Base-by-base conservation (phyloP, 1,284 basidiomycete genomes). In the Apiotrichum porosum region DNA sequence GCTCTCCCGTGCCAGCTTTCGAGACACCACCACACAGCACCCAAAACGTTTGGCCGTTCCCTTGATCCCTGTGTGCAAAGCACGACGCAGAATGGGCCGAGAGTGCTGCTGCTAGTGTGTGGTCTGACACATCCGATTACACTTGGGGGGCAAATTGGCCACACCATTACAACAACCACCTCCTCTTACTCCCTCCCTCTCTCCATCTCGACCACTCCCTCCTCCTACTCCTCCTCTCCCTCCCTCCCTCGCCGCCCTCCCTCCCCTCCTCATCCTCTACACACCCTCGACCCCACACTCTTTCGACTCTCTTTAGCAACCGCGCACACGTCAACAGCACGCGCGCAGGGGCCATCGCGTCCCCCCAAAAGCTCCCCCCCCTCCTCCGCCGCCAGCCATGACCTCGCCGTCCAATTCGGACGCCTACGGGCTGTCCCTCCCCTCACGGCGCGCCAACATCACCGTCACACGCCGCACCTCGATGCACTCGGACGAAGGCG, bases 341-440 rank as follows among this genome's bases (percentile, higher is more conserved):
- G 26, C 31, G 34, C 34, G 19, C 13, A 36, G 35, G 35, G 35
- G 35, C 35, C n/a, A n/a, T n/a, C n/a, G n/a, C n/a, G n/a, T n/a
- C n/a, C n/a, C n/a, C n/a, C n/a, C n/a, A n/a, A n/a, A 21, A 10
- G 17, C 35, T 18, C 26, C 9, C 22, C n/a, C 38, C 26, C 5
- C 34, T 13, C 18, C 34, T 6, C 9, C 34, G 19, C 34, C 17
- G 12, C 17, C 18, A 21, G n/a, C 38, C 31, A 54, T 54, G 52
- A 33, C 37, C 23, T 52, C 50, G 6, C 50, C 50, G 34, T 36
- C 45, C 41, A 36, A 36, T 31, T 43, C 43, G 24, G 45, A 51
- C 28, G 42, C 45, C 12, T 42, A 38, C 24, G 52, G 53, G 38
- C 44, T 54, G n/a, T 40, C 52, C 22, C 51, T 58, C 26, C 52